These are phyloP conservation scores for Tolypocladium guangdongense DNA, from an alignment of 2,329 filamentous ascomycete species.

Conservation along the genomic window DNA sequence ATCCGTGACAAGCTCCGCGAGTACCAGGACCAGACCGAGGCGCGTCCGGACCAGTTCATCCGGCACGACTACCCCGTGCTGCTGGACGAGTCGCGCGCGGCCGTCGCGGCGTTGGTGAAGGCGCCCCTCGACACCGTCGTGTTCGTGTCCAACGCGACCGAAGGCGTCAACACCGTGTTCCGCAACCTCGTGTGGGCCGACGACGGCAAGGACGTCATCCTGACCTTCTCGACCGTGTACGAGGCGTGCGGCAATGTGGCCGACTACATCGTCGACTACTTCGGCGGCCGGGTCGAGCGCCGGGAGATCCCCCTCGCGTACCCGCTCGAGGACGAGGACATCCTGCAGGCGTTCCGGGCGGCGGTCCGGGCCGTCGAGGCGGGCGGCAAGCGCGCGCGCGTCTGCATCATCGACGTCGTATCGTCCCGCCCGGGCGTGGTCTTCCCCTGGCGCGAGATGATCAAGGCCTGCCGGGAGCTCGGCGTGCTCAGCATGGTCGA, in stretches of 20 bases:
- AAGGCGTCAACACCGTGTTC: slow-evolving; percentile 68
- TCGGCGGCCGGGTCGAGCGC: slow-evolving; percentile 28
- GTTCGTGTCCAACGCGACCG: slow-evolving; percentile 73
- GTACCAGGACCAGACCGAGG: slow-evolving; percentile 59
- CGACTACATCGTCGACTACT: slow-evolving; percentile 59
- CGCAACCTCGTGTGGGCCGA: slow-evolving; percentile 57
- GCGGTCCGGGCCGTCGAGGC: slow-evolving; percentile 41
- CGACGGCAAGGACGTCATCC: slow-evolving; percentile 65
- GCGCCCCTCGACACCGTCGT: slow-evolving; percentile 57
- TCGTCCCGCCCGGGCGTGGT: slow-evolving; percentile 67
- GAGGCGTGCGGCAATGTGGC: slow-evolving; percentile 66
- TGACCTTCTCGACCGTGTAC: slow-evolving; percentile 74
- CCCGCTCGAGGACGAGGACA: slow-evolving; percentile 57
- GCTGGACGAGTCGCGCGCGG: slow-evolving; percentile 57
- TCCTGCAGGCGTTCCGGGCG: slow-evolving; percentile 49
- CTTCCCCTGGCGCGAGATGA: slow-evolving; percentile 66
- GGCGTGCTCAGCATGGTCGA: slow-evolving; percentile 68
- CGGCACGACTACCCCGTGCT: slow-evolving; percentile 53
- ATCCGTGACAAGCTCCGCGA: slow-evolving; percentile 48
- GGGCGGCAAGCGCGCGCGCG: slow-evolving; percentile 49
- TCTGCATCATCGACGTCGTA: slow-evolving; percentile 68
- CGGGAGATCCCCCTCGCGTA: slow-evolving; percentile 52
- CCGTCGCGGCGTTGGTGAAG: slow-evolving; percentile 55
- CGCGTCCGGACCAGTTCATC: slow-evolving; percentile 64
- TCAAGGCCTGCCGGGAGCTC: slow-evolving; percentile 51